Evolutionary conservation across 1,139 yeast species (phyloP).

Genomic region (Candida neerlandica): DNA sequence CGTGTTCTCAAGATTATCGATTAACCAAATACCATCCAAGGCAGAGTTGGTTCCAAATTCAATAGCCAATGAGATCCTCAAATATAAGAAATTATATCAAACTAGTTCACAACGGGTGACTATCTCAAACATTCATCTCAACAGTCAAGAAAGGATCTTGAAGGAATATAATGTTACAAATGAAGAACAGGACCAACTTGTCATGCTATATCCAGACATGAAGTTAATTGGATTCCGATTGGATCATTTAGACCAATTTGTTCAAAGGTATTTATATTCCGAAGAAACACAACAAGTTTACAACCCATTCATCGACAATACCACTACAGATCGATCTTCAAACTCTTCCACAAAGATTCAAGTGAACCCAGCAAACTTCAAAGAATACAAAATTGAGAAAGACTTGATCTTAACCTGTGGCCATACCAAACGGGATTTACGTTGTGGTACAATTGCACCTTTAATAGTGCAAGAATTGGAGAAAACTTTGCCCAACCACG

Average conservation of each 20-base stretch:
- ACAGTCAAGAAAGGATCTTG: conserved; percentile 18
- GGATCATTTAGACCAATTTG: conserved; percentile 38
- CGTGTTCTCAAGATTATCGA: conserved; percentile 45
- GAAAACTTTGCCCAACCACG: conserved; percentile 28
- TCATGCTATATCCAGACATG: conserved; percentile 60
- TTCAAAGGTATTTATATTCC: conserved; percentile 36
- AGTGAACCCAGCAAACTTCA: conserved; percentile 15
- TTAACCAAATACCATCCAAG: conserved; percentile 57
- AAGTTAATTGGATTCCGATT: conserved; percentile 37
- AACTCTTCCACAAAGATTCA: neutral
- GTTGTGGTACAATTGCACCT: conserved; percentile 72
- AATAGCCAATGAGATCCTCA: conserved; percentile 20
- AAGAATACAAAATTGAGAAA: conserved; percentile 22
- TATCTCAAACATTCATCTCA: conserved; percentile 40
- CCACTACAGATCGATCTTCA: neutral
- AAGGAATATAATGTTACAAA: conserved; percentile 15
- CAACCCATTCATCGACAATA: conserved; percentile 34
- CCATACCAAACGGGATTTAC: conserved; percentile 58
- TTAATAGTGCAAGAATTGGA: conserved; percentile 53
- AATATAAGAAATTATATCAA: conserved; percentile 20
- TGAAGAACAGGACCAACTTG: conserved; percentile 24
- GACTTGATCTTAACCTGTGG: conserved; percentile 62
- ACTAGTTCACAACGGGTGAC: conserved; percentile 6
- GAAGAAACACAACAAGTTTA: conserved; percentile 19
- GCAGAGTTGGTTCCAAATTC: conserved; percentile 52